Evolutionary conservation across 2,329 filamentous ascomycete genomes (phyloP), one percentile per base, ranked within the genome.

Genomic region (Stagonosporopsis tanaceti): DNA sequence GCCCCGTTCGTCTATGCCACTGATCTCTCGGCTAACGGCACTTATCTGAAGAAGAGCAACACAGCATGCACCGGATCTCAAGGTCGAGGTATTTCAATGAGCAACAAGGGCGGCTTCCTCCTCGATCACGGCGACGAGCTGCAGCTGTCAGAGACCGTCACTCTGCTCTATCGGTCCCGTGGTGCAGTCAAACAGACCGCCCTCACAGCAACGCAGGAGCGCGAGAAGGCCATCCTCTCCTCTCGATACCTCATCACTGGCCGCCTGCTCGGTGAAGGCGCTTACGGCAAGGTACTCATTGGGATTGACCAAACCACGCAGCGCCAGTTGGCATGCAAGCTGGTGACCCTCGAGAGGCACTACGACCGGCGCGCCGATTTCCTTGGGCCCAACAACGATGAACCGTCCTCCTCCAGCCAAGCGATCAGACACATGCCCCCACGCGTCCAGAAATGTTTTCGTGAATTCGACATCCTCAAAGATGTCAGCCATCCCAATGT

Each of bases 271-370:
- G 87, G 87, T 4, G 67, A 73, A 32, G 87, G 87, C 6, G 79
- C 77, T 2, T 80, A 81, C 66, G 84, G 84, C 8, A 76, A 76
- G 39, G 84, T 89, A 3, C 80, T 84, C 53, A 76, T 88, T 9
- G 85, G 83, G 5, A 69, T 82, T 2, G 81, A 90, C 15, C 70
- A 77, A 24, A 72, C 71, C 6, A 84, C 82, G 0, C 79, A 81
- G 35, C 81, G 80, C 53, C 89, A 92, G 65, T 62, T 91, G 20
- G 88, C 88, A 11, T 92, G 89, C 78, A 92, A 92, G 66, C 74
- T 91, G 8, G 78, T 90, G 48, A 78, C 84, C 50, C 66, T 89
- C 2, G 76, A 64, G 40, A 61, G 55, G n/a, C 50, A 70, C 2
- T 66, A 66, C 46, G 48, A 59, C 25, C 57, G 53, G 14, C n/a